Evolutionary conservation across 1,284 basidiomycete genomes (phyloP), one percentile per base, ranked within the genome.

Genomic region (Ganoderma sinense): DNA sequence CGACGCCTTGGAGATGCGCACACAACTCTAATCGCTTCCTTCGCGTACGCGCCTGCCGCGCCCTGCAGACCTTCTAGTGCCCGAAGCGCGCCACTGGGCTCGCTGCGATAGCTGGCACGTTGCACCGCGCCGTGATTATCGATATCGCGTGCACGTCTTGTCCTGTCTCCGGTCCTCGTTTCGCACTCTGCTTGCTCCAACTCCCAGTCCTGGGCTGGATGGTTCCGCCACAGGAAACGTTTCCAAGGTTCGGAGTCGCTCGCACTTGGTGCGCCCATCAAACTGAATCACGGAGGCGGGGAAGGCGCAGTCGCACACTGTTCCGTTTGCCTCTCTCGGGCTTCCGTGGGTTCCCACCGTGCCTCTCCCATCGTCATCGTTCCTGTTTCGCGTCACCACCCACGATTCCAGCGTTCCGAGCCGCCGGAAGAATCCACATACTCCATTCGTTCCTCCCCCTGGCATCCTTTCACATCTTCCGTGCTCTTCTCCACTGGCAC

Each of bases 11-110:
- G 72, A 66, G 36, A 68, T 55, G 61, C 65, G 56, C 26, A 18
- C 26, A 26, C 70, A 73, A 73, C 66, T 68, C 56, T 71, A 73
- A 71, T 65, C 43, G 55, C 67, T 73, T 68, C 65, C 29, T 64
- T 69, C 69, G 70, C 62, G 53, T 70, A 69, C 61, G 56, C 62
- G 43, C 67, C 41, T 64, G 67, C 65, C 63, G 70, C 65, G 58
- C 65, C 67, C 68, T 69, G 64, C 58, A 68, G 67, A 68, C 64
- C 68, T 66, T 68, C 68, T 70, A 71, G 59, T 60, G 13, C 36
- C 65, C 48, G 20, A 29, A 40, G 60, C 26, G 61, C 69, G 48
- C 69, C 69, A 69, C 68, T 66, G n/a, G 36, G 29, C 65, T 51
- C 61, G 65, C 56, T 33, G 64, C 64, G 68, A 71, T 70, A 69